phyloP scores from a whole-genome alignment of 257 asterid species.

The Gentiana straminea region DNA sequence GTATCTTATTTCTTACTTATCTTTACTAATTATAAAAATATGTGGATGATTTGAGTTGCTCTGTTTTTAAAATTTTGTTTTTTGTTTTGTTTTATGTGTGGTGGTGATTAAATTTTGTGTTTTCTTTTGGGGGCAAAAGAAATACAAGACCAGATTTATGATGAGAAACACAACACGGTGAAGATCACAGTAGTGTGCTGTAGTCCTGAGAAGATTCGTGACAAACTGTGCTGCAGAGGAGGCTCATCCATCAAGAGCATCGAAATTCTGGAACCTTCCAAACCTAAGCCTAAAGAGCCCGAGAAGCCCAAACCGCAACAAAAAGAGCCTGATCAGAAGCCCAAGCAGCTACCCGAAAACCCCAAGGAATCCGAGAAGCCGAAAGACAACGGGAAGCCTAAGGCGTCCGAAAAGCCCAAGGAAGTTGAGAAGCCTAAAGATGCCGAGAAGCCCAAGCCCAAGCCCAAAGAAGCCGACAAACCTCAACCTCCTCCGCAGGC shows the following conservation, averaged over 20 bases:
- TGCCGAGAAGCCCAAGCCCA: constrained; percentile 17
- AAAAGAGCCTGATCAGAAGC: constrained; percentile 17
- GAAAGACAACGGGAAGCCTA: constrained; percentile 22
- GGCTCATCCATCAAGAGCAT: constrained; percentile 49
- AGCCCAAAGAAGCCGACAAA: constrained; percentile 14
- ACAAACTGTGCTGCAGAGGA: constrained; percentile 51
- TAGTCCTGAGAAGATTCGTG: constrained; percentile 73
- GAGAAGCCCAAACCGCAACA: constrained; percentile 15
- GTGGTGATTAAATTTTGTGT: not conserved
- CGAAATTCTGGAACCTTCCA: constrained; percentile 33
- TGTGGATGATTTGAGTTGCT: not conserved
- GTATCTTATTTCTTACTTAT: too few species aligned
- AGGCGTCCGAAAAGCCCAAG: constrained; percentile 7
- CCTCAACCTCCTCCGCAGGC: constrained; percentile 22
- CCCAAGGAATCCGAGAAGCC: constrained; percentile 21
- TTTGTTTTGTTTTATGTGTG: not conserved
- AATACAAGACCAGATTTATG: constrained; percentile 59
- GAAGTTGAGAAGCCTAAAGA: constrained; percentile 26
- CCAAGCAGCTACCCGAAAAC: constrained; percentile 8
- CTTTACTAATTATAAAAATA: too few species aligned
- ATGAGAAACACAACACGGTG: constrained; percentile 54
- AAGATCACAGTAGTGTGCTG: constrained; percentile 62
- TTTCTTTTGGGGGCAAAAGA: constrained; percentile 29
- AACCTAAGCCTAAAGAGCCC: constrained; percentile 11
- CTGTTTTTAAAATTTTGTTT: not conserved